A percentile compares a stretch with the other conserved stretches of the same genome.
phyloP scores from a whole-genome alignment of 805 yeast genomes.

The Candida ficus region DNA sequence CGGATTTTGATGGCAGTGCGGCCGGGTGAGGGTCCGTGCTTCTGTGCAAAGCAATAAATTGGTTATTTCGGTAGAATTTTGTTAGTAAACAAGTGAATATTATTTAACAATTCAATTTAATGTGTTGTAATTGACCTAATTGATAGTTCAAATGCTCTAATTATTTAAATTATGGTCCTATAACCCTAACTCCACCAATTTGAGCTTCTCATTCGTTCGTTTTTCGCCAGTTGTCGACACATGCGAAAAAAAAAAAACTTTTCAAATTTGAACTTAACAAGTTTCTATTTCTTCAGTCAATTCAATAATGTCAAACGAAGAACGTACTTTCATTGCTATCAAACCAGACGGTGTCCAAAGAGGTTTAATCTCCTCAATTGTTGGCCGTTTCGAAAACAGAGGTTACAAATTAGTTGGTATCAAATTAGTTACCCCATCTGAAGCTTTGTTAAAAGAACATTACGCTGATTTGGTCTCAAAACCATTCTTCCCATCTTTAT shows the following conservation, averaged over 20 bases:
- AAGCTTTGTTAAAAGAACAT: slow-evolving; percentile 84
- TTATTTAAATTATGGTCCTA: too few species aligned
- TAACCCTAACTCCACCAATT: too few species aligned
- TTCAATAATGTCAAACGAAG: slow-evolving; percentile 44
- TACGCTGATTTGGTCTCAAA: slow-evolving; percentile 92
- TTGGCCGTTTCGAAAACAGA: slow-evolving; percentile 92
- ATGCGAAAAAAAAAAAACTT: neutral
- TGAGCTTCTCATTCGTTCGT: neutral
- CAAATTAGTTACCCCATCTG: slow-evolving; percentile 85
- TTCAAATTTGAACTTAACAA: too few species aligned
- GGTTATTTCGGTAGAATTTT: too few species aligned
- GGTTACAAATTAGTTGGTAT: slow-evolving; percentile 97
- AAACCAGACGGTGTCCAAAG: slow-evolving; percentile 99
- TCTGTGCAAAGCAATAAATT: too few species aligned
- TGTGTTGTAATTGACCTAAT: too few species aligned
- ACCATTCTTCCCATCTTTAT: slow-evolving; percentile 97
- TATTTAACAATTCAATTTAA: too few species aligned
- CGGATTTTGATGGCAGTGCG: too few species aligned
- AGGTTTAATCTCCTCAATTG: slow-evolving; percentile 86
- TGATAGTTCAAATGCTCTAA: too few species aligned
- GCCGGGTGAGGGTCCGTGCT: too few species aligned
- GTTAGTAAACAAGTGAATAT: too few species aligned
- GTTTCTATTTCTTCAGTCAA: neutral
- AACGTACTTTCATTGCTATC: slow-evolving; percentile 89
- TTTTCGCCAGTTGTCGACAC: neutral